Percentiles rank a stretch among this genome's conserved stretches.
phyloP scores from a whole-genome alignment of 2,329 filamentous ascomycete species.

The Pseudomassariella vexata region DNA sequence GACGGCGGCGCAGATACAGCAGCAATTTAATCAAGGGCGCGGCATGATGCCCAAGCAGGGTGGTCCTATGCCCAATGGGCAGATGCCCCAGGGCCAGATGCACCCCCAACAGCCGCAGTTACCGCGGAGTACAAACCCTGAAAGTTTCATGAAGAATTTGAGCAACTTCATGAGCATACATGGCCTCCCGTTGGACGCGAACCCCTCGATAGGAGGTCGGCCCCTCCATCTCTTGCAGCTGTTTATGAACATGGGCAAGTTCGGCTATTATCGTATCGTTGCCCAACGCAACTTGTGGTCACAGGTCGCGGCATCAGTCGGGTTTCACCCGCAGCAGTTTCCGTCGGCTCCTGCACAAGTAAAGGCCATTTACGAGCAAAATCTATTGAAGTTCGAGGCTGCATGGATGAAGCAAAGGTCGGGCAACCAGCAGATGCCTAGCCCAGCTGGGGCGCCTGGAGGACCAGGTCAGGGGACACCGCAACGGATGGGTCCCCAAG shows the following conservation, averaged over 20 bases:
- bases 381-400: slow-evolving; percentile 72
- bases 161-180: slow-evolving; percentile 71
- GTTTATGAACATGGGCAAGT: slow-evolving; percentile 71
- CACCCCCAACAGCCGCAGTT: slow-evolving; percentile 40
- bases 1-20: slow-evolving; percentile 45
- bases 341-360: slow-evolving; percentile 66
- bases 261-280: slow-evolving; percentile 71
- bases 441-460: slow-evolving; percentile 24
- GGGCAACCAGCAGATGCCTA: slow-evolving; percentile 40
- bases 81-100: slow-evolving; percentile 43
- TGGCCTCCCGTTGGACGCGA: slow-evolving; percentile 66
- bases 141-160: slow-evolving; percentile 71
- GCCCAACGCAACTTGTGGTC: slow-evolving; percentile 68
- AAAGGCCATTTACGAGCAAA: slow-evolving; percentile 67
- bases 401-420: slow-evolving; percentile 54
- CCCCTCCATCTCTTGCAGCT: slow-evolving; percentile 69
- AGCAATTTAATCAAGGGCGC: slow-evolving; percentile 31
- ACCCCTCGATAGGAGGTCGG: slow-evolving; percentile 68
- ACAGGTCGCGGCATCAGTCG: slow-evolving; percentile 60
- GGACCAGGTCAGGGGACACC: slow-evolving; percentile 29
- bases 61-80: slow-evolving; percentile 49
- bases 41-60: slow-evolving; percentile 50
- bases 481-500: slow-evolving; percentile 36
- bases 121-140: slow-evolving; percentile 43
- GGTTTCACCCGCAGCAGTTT: slow-evolving; percentile 56